Percentiles rank a stretch among this genome's conserved stretches.
Conservation (phyloP, 2,329 filamentous ascomycete species). For the Fusarium albidum region DNA sequence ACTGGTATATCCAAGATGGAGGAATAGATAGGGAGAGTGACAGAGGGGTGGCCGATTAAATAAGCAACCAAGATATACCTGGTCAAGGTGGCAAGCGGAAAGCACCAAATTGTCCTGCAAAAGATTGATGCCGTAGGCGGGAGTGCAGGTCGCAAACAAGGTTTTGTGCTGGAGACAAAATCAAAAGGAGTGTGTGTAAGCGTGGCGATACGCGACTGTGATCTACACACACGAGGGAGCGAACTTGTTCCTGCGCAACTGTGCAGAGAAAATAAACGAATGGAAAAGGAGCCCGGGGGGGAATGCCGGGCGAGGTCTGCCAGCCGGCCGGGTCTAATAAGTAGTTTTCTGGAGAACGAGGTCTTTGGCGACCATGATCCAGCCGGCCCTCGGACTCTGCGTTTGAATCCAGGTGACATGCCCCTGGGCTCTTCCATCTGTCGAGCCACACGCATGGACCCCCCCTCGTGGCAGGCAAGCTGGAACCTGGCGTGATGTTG, state of each 20-base stretch:
- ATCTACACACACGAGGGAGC: conserved; percentile 23
- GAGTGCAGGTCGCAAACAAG: neutral
- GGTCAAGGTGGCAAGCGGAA: neutral
- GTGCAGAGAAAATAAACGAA: conserved; percentile 5
- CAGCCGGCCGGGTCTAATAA: conserved; percentile 15
- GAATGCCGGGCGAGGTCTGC: conserved; percentile 9
- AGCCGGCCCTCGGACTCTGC: too few species aligned
- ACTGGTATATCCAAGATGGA: neutral
- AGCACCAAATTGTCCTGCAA: neutral
- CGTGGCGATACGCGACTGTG: conserved; percentile 2
- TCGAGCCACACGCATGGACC: neutral
- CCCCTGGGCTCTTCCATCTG: conserved; percentile 4
- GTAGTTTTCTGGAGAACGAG: conserved; percentile 4
- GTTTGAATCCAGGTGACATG: conserved; percentile 2
- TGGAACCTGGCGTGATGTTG: neutral
- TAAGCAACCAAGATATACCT: neutral
- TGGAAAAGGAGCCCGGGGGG: neutral
- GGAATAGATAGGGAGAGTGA: neutral
- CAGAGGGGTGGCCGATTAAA: neutral
- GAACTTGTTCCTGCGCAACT: conserved; percentile 6
- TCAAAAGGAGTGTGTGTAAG: conserved; percentile 14
- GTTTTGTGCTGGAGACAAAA: conserved; percentile 3
- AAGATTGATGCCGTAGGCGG: neutral
- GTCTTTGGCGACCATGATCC: neutral
- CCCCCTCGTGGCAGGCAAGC: neutral